Base-by-base conservation (phyloP, 495 filamentous ascomycete species). In the Rusavskia elegans region DNA sequence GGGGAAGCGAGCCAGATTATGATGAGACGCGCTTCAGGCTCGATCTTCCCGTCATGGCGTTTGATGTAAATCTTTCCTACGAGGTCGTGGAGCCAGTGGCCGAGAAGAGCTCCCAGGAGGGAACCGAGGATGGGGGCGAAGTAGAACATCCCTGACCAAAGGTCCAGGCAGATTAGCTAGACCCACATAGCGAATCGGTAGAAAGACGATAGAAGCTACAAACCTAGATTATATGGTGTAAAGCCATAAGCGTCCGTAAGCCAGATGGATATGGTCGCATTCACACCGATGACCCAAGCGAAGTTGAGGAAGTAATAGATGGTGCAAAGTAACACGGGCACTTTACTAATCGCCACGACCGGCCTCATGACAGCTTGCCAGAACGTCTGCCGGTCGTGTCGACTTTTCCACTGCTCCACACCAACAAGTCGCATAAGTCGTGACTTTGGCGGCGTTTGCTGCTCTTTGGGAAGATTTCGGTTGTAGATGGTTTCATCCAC, bases 401-500 rank as follows among this genome's bases (percentile, higher is more conserved):
- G 59, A 8, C 61, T 62, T 52, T 59, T 60, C 64, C 65, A 71
- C 55, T 77, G 75, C 45, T 72, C 66, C 6, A 67, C 64, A 5
- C 76, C 76, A 1, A 72, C 50, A 16, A 80, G 58, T 32, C 68
- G 57, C n/a, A 63, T 49, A 11, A 71, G 29, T 8, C 69, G 67
- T 36, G 45, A 65, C n/a, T 65, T 63, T 1, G 61, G 63, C 3
- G 67, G 53, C 25, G 73, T 70, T 32, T 74, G 76, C 45, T 74
- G 60, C 2, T 57, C 63, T 9, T 54, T 51, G 3, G 73, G 67
- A 14, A 78, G 68, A 54, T 60, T 68, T 53, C 72, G 71, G 52
- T 82, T 68, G 56, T 80, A 82, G 59, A 75, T 76, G 0, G 79
- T 81, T 57, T 84, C 81, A 16, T 80, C 71, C 23, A 71, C 63